phyloP scores from a whole-genome alignment of 116 monocot genomes.

The Zostera marina region DNA sequence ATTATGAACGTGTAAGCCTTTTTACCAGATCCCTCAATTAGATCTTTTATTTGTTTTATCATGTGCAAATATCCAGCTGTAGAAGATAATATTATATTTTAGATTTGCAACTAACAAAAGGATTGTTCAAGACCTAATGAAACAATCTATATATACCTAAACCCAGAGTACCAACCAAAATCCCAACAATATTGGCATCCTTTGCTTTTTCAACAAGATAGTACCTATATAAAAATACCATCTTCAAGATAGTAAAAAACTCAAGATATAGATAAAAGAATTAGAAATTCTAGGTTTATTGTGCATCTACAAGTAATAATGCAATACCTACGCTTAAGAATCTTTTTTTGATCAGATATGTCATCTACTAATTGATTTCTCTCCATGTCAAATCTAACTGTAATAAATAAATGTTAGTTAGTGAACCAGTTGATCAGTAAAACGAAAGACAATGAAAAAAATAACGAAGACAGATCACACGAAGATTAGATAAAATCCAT shows the following conservation, averaged over 20 bases:
- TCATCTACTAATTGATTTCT: conserved; percentile 36
- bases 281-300: not conserved
- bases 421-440: not conserved
- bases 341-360: conserved; percentile 38
- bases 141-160: conserved; percentile 42
- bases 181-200: conserved; percentile 99
- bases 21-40: conserved; percentile 75
- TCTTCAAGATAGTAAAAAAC: not conserved
- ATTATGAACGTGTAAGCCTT: conserved; percentile 80
- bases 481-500: not conserved
- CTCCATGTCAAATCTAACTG: conserved; percentile 79
- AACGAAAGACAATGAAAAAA: not conserved
- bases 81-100: conserved; percentile 5
- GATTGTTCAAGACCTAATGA: not conserved
- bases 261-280: not conserved
- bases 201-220: conserved; percentile 99
- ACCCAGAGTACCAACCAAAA: conserved; percentile 88
- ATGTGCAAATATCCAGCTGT: conserved; percentile 82
- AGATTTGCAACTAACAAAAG: not conserved
- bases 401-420: conserved; percentile 9
- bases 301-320: conserved; percentile 6
- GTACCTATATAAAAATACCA: conserved; percentile 36
- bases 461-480: not conserved
- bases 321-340: conserved; percentile 77
- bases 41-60: conserved; percentile 81